Base-by-base conservation (phyloP, 345 rosid genomes). In the Brassica carinata region DNA sequence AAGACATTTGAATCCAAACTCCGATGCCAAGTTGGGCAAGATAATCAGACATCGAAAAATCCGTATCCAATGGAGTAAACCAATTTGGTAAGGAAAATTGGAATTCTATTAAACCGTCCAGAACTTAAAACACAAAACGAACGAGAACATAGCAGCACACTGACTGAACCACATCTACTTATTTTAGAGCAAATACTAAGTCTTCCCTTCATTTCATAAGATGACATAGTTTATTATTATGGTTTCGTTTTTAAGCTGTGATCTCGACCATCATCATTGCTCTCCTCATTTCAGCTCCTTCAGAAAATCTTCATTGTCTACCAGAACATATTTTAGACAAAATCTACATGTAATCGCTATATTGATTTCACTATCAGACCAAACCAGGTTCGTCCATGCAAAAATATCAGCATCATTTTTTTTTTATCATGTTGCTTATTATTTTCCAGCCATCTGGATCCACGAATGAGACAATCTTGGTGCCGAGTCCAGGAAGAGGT, bases 371-470 rank as follows among this genome's bases (percentile, higher is more conserved):
- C 2, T 69, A n/a, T 48, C 14, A 48, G 17, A 68, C 58, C 48
- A 43, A 43, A 43, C 51, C 51, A 43, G 51, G 7, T 8, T 40
- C 48, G 13, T 43, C 51, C 13, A 45, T 45, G 57, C 57, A 9
- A 8, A 5, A 13, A 48, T 43, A 43, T 43, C 51, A 6, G 45
- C 48, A 9, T 23, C 26, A 23, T 23, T 23, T 23, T 23, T 23
- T 23, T 23, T 23, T 23, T 23, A 23, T 23, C 26, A 23, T 23
- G 48, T 8, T 40, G 13, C 48, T 40, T 40, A 93, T 96, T 5
- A 96, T 91, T 87, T 95, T 93, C 98, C 98, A 93, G 83, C 97
- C 98, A 86, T 93, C 98, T 26, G 96, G 98, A 74, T 93, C 99
- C 15, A 90, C 86, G 71, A 95, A 95, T 67, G 93, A 75, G 69